Evolutionary conservation across 768 basidiomycete species (phyloP), one percentile per base, ranked within the genome.

Genomic region (Collybia nuda): DNA sequence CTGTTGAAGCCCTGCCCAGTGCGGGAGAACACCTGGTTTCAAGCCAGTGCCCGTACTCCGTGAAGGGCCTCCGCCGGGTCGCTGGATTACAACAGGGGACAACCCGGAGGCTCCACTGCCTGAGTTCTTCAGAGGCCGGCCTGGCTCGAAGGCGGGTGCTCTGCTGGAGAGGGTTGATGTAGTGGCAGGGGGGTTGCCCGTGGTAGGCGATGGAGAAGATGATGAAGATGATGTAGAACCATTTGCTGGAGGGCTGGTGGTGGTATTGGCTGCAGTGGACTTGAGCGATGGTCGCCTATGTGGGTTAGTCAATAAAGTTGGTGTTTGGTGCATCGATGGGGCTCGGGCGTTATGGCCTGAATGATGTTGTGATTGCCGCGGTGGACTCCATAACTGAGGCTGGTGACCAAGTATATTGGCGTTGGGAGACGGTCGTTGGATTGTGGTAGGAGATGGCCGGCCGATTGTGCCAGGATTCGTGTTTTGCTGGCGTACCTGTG

Each of bases 101-200:
- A 32, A 32, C 32, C 32, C 32, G 14, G 40, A 32, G 23, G 35
- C 18, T 6, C 29, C 40, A 21, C 40, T 12, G 3, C 48, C 26
- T 6, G 24, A 19, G 29, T 1, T 41, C 23, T 51, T 55, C 14
- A 57, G 35, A 2, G 53, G 44, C 26, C 61, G 55, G 12, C 64
- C 69, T 1, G 80, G 81, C 56, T 83, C 81, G 47, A 83, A 84
- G 14, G 80, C 76, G 3, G 74, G 69, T 2, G 81, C 82, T 35
- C 73, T 76, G 51, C 76, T 75, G 8, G 81, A 82, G n/a, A 82
- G 60, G 11, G 66, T 76, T 6, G 79, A 78, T 8, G 57, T 35
- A 17, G 44, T 24, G 4, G 79, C 76, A 3, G 74, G 69, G 1
- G 81, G 81, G 28, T 73, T 76, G 50, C 76, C 74, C 7, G 81